Evolutionary conservation across 768 basidiomycete species (phyloP), one percentile per base, ranked within the genome.

Genomic region (Russula brevipes): DNA sequence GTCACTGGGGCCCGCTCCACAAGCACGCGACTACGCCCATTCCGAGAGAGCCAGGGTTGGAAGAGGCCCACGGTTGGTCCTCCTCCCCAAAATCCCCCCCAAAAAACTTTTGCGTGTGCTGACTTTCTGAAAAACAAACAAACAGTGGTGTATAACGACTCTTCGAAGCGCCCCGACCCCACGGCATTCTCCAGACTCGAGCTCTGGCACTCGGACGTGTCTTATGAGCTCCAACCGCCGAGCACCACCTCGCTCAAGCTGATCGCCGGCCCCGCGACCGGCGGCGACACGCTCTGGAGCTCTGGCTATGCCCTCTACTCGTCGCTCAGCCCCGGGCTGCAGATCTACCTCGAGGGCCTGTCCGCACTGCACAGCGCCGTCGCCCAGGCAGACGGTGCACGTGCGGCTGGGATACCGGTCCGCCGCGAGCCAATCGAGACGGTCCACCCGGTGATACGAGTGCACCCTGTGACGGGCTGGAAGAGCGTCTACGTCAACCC

Each of bases 401-500:
- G 53, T 6, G 60, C 49, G 31, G 53, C 60, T 24, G 54, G 58
- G 17, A 36, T 57, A 3, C 54, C 64, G 8, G 54, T 68, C 4
- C 64, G 64, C 41, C 64, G 60, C 36, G 66, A 66, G 54, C 49
- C 64, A 19, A 50, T 66, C 38, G 66, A 68, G 45, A 61, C 64
- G 3, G 54, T 88, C 38, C 91, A 93, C 72, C 91, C 91, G 17
- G 77, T 94, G 52, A 88, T 94, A 58, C 85, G 91, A 51, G 89
- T 92, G 11, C 87, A 93, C 72, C 91, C 92, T 19, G 85, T 80
- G 1, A 94, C 91, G 0, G 89, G 91, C 12, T 88, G 86, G 84
- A 92, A 93, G 80, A 85, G 83, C 62, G 75, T 94, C 65, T 92
- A 86, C 69, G 86, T 93, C 70, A 92, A 94, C 71, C 85, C 87